Percentiles rank a stretch among this genome's conserved stretches.
phyloP scores from a whole-genome alignment of 768 basidiomycete genomes.

The Suillus decipiens region DNA sequence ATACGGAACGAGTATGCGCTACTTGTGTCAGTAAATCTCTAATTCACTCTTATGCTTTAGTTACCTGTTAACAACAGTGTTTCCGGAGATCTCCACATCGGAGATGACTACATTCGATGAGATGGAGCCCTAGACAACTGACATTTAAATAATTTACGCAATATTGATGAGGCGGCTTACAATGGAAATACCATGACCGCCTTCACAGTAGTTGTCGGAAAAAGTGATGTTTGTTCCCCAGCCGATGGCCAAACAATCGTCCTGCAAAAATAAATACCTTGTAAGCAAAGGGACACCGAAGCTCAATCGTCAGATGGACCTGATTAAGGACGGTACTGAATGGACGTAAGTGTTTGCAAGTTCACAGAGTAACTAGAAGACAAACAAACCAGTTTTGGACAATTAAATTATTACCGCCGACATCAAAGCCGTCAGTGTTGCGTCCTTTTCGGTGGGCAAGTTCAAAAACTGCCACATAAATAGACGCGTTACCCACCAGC shows the following conservation, averaged over 20 bases:
- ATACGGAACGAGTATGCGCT: conserved; percentile 62
- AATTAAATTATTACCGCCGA: conserved; percentile 35
- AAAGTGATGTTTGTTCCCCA: conserved; percentile 46
- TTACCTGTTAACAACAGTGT: conserved; percentile 58
- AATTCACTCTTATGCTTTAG: not conserved
- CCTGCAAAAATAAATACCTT: conserved; percentile 31
- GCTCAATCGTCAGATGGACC: conserved; percentile 9
- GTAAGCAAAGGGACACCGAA: not conserved
- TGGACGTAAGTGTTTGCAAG: not conserved
- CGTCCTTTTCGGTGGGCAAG: conserved; percentile 29
- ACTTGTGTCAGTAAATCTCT: not conserved
- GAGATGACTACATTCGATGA: conserved; percentile 46
- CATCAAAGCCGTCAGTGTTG: conserved; percentile 56
- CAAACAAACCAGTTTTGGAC: conserved; percentile 30
- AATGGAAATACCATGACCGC: conserved; percentile 68
- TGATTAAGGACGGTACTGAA: conserved; percentile 28
- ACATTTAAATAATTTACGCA: not conserved
- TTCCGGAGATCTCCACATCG: conserved; percentile 48
- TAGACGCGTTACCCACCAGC: conserved; percentile 38
- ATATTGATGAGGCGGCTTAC: conserved; percentile 19
- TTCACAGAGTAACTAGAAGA: not conserved
- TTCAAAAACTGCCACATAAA: not conserved
- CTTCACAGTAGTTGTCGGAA: conserved; percentile 51
- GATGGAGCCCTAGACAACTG: conserved; percentile 53
- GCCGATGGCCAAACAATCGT: conserved; percentile 65